Evolutionary conservation across 768 basidiomycete species (phyloP), one percentile per base, ranked within the genome.

Genomic region (Trichaptum fuscoviolaceum): DNA sequence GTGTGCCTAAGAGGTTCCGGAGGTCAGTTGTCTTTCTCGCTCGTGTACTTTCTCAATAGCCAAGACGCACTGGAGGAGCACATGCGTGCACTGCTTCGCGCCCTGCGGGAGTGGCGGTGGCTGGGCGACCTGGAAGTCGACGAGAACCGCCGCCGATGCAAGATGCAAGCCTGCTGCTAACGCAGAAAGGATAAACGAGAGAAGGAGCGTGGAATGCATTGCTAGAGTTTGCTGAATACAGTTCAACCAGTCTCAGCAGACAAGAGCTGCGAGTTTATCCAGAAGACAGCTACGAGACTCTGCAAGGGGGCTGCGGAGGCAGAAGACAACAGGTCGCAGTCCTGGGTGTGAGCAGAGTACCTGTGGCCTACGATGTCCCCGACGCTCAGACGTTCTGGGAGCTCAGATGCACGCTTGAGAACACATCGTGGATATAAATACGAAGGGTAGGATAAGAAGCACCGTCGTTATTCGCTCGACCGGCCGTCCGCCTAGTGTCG

Each of bases 51-150:
- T 25, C 24, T 5, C 12, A 34, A 15, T 15, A 25, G 30, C 15
- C 4, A 61, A 24, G 30, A 20, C 59, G 59, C 24, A 25, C 59
- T 25, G 59, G 59, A 4, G 57, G 62, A 25, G 62, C 63, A 65
- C 65, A 63, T 24, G 76, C 83, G 88, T 90, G 71, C 91, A 92
- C 70, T 85, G 80, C 69, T 85, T 83, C 18, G 80, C 82, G 71
- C 84, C 76, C 60, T 76, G 74, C 12, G 91, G 89, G n/a, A 92
- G 78, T 2, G 86, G 83, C 15, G 88, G 88, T 4, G 91, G 90
- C 69, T 92, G 86, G 10, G 87, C 80, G 64, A 92, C 89, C 73
- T 91, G 90, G 72, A 92, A 92, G 73, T 85, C 78, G 57, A 82
- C 80, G n/a, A 83, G 75, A 15, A 71, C 74, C 25, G 76, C 73